Evolutionary conservation across 345 rosid genomes (phyloP).

Genomic region (Pelargonium nanum): DNA sequence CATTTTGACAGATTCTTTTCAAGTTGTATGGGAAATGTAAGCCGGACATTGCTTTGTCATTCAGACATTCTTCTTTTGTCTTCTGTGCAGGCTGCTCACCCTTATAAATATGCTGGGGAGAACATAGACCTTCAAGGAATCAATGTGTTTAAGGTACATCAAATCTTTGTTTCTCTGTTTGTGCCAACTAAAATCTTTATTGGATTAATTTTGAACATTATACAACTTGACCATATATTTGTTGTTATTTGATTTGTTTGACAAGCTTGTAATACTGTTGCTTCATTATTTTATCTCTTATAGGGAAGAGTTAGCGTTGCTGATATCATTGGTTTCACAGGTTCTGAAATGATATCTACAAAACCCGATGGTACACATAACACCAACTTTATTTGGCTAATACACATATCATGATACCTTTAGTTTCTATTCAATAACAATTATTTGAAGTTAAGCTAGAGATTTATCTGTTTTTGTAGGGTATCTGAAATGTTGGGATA

Average conservation of each 20-base stretch:
- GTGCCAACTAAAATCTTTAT: too few relatives aligned
- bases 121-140: slow-evolving; percentile 59
- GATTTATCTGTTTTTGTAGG: slow-evolving; percentile 32
- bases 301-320: slow-evolving; percentile 85
- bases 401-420: too few relatives aligned
- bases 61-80: slow-evolving; percentile 10
- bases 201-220: too few relatives aligned
- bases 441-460: background rate
- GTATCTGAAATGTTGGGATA: slow-evolving; percentile 75
- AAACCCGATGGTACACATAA: slow-evolving; percentile 55
- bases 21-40: too few relatives aligned
- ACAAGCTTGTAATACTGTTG: background rate
- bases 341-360: slow-evolving; percentile 54
- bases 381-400: background rate
- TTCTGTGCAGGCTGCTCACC: slow-evolving; percentile 45
- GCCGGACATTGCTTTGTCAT: background rate
- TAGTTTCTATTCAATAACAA: too few relatives aligned
- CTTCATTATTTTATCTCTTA: slow-evolving; percentile 13
- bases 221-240: background rate
- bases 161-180: slow-evolving; percentile 4
- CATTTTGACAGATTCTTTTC: too few relatives aligned
- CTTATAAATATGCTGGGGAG: slow-evolving; percentile 67
- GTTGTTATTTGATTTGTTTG: background rate
- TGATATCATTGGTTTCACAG: slow-evolving; percentile 68
- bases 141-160: slow-evolving; percentile 60